Evolutionary conservation across 495 filamentous ascomycete genomes (phyloP).

Genomic region (Zalerion maritima): DNA sequence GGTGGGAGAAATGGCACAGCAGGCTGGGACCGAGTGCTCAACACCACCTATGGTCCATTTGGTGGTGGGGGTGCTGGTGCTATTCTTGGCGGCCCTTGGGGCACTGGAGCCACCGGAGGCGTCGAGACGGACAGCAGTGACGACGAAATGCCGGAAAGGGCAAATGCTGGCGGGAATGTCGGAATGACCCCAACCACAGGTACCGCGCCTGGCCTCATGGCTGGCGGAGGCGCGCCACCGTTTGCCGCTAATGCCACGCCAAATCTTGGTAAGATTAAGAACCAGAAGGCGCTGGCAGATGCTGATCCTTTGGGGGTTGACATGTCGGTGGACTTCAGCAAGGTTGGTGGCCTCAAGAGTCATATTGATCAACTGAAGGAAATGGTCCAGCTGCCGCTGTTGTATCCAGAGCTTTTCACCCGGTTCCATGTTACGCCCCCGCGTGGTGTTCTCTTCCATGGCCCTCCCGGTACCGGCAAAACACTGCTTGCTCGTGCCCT

Average conservation of each 20-base stretch:
- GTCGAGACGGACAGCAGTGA: slow-evolving; percentile 94
- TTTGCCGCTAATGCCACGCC: slow-evolving; percentile 65
- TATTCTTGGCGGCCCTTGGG: slow-evolving; percentile 64
- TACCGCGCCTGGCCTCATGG: slow-evolving; percentile 39
- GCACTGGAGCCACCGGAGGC: slow-evolving; percentile 57
- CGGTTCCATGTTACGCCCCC: slow-evolving; percentile 86
- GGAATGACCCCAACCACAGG: slow-evolving; percentile 67
- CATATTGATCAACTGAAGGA: slow-evolving; percentile 95
- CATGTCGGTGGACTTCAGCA: slow-evolving; percentile 77
- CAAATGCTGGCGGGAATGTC: slow-evolving; percentile 42
- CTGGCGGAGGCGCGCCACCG: slow-evolving; percentile 27
- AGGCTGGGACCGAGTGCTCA: slow-evolving; percentile 58
- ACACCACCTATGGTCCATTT: slow-evolving; percentile 81
- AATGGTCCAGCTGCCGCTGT: slow-evolving; percentile 85
- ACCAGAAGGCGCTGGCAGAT: slow-evolving; percentile 63
- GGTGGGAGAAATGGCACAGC: slow-evolving; percentile 35
- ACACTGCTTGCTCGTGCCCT: slow-evolving; percentile 85
- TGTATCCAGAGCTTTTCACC: slow-evolving; percentile 91
- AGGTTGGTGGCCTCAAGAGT: slow-evolving; percentile 77
- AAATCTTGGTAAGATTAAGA: slow-evolving; percentile 81
- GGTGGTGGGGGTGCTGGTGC: slow-evolving; percentile 61
- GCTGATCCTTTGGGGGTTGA: slow-evolving; percentile 90
- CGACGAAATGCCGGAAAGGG: slow-evolving; percentile 58
- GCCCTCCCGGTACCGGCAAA: slow-evolving; percentile 94
- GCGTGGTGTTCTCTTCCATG: slow-evolving; percentile 89